phyloP scores from a whole-genome alignment of 1,284 basidiomycete genomes.

The Schizophyllum amplum region DNA sequence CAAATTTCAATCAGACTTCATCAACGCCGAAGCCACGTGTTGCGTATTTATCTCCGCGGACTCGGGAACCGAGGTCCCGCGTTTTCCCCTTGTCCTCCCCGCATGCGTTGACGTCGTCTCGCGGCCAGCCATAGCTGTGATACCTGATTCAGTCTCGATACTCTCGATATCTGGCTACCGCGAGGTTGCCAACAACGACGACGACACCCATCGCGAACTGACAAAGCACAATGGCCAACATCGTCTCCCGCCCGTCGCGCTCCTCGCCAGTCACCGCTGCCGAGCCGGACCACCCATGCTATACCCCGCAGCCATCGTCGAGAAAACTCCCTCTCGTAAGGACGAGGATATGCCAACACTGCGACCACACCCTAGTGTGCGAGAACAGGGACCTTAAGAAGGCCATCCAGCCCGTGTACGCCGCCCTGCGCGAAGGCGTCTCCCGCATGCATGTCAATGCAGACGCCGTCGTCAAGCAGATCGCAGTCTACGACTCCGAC shows the following conservation, averaged over 20 bases:
- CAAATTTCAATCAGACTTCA: too few species aligned
- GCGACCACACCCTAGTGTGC: neutral
- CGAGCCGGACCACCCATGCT: neutral
- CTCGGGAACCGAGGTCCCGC: neutral
- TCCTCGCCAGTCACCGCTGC: too few species aligned
- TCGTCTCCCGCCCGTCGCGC: neutral
- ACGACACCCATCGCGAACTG: too few species aligned
- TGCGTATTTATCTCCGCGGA: too few species aligned
- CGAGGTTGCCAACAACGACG: neutral
- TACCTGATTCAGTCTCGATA: neutral
- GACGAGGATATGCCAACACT: neutral
- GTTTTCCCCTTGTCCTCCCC: neutral
- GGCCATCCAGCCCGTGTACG: neutral
- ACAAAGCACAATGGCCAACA: neutral
- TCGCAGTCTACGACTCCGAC: neutral
- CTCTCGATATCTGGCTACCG: neutral
- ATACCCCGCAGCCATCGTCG: neutral
- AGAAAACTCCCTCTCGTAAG: neutral
- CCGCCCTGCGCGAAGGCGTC: neutral
- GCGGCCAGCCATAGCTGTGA: neutral
- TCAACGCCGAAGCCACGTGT: too few species aligned
- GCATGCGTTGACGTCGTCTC: neutral
- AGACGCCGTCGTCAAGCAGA: neutral
- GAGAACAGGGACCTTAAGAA: neutral
- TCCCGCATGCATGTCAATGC: neutral